Evolutionary conservation across 192 early-diverging fungal genomes (phyloP).

Genomic region (Backusella tarrabulga): DNA sequence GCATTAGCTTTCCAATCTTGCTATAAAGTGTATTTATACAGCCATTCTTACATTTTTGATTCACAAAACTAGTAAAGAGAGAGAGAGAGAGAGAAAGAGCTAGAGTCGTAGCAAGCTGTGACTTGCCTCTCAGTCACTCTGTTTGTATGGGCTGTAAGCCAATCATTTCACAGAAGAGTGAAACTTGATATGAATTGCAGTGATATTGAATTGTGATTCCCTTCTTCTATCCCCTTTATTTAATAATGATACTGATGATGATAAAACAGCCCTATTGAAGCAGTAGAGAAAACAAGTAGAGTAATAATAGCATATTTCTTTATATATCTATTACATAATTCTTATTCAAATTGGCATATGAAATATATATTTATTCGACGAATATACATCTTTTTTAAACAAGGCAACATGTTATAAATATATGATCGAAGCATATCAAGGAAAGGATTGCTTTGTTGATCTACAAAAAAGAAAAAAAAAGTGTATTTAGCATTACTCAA

Average conservation of each 20-base stretch:
- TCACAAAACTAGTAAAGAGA: neutral
- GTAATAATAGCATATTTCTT: too few relatives aligned
- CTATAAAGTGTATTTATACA: neutral
- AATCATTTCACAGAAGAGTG: neutral
- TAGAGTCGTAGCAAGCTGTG: neutral
- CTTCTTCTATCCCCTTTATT: too few relatives aligned
- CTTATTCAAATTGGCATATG: neutral
- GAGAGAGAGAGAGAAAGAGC: neutral
- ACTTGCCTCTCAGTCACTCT: neutral
- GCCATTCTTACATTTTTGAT: neutral
- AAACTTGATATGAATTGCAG: neutral
- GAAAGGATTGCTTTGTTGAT: too few relatives aligned
- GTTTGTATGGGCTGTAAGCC: neutral
- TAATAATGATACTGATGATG: too few relatives aligned
- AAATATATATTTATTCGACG: neutral
- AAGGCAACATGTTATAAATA: too few relatives aligned
- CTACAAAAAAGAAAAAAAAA: too few relatives aligned
- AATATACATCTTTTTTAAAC: too few relatives aligned
- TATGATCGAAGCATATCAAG: too few relatives aligned
- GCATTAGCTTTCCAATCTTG: too few relatives aligned
- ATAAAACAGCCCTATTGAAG: too few relatives aligned
- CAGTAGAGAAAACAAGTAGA: too few relatives aligned
- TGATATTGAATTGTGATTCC: too few relatives aligned
- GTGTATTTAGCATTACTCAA: neutral
- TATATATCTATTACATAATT: neutral